Conservation (phyloP, 352 stramenopile species). For the Aphanomyces euteiches region DNA sequence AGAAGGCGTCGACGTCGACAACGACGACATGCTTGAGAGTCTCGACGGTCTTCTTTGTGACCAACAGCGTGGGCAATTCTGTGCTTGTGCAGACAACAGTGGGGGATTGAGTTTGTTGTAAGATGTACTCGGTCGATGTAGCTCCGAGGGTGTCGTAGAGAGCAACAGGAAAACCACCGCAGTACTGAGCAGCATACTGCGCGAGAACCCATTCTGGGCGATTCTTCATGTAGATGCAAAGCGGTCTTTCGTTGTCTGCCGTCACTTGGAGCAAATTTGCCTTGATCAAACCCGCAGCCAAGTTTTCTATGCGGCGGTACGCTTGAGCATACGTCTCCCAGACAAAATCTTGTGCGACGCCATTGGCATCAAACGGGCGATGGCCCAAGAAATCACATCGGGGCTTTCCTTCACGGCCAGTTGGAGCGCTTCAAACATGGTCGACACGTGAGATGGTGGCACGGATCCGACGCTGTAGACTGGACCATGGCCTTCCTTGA, state of each 20-base stretch:
- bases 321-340: slow-evolving; percentile 60
- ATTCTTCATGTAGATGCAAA: slow-evolving; percentile 97
- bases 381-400: slow-evolving; percentile 19
- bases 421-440: slow-evolving; percentile 20
- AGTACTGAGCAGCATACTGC: slow-evolving; percentile 51
- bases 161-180: slow-evolving; percentile 56
- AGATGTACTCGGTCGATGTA: slow-evolving; percentile 59
- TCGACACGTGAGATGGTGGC: background rate
- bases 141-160: slow-evolving; percentile 80
- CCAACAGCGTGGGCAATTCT: slow-evolving; percentile 54
- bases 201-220: slow-evolving; percentile 88
- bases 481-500: slow-evolving; percentile 12
- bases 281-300: slow-evolving; percentile 48
- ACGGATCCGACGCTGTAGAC: slow-evolving; percentile 9
- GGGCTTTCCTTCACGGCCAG: slow-evolving; percentile 3
- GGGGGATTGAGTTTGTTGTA: slow-evolving; percentile 64
- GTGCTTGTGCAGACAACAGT: slow-evolving; percentile 62
- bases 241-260: slow-evolving; percentile 51
- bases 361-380: slow-evolving; percentile 32
- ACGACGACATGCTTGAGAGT: slow-evolving; percentile 44
- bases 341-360: slow-evolving; percentile 38
- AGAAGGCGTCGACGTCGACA: slow-evolving; percentile 1
- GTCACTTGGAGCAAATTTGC: slow-evolving; percentile 41
- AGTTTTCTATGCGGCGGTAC: slow-evolving; percentile 37
- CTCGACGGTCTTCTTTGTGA: slow-evolving; percentile 45